A percentile compares a stretch with the other conserved stretches of the same genome.
Conservation (phyloP, 148 eudicot species). For the Camellia japonica region DNA sequence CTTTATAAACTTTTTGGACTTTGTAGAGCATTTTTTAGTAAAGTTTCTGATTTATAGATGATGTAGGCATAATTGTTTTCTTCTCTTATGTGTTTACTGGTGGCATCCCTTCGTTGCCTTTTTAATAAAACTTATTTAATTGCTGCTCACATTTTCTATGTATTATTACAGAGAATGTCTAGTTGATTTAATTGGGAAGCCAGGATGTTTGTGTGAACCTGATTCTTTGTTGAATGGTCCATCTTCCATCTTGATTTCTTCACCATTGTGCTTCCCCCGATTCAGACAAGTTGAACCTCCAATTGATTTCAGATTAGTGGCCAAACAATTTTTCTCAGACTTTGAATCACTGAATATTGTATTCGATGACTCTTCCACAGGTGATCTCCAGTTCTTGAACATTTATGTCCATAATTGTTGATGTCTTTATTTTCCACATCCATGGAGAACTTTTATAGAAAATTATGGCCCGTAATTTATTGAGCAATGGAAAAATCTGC, state of each 20-base stretch:
- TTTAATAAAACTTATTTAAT: neutral
- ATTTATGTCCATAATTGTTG: neutral
- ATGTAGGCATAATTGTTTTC: too few species aligned
- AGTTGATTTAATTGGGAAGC: conserved; percentile 81
- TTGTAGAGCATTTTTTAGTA: too few species aligned
- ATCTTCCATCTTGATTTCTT: conserved; percentile 78
- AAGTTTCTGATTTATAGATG: too few species aligned
- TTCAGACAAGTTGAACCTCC: conserved; percentile 70
- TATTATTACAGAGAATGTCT: conserved; percentile 69
- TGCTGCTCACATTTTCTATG: neutral
- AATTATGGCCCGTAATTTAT: neutral
- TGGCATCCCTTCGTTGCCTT: too few species aligned
- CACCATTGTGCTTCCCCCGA: conserved; percentile 86
- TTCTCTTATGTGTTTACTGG: too few species aligned
- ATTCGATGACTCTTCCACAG: conserved; percentile 69
- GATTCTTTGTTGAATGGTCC: conserved; percentile 94
- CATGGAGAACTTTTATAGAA: neutral
- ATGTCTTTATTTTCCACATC: neutral
- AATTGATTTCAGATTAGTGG: conserved; percentile 80
- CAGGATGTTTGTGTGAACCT: conserved; percentile 84
- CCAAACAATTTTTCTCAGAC: conserved; percentile 76
- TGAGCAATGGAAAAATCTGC: neutral
- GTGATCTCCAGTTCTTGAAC: conserved; percentile 34
- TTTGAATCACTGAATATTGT: conserved; percentile 66
- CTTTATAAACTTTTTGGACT: too few species aligned